Evolutionary conservation across 2,329 filamentous ascomycete genomes (phyloP).

Genomic region (Alternaria sp.): DNA sequence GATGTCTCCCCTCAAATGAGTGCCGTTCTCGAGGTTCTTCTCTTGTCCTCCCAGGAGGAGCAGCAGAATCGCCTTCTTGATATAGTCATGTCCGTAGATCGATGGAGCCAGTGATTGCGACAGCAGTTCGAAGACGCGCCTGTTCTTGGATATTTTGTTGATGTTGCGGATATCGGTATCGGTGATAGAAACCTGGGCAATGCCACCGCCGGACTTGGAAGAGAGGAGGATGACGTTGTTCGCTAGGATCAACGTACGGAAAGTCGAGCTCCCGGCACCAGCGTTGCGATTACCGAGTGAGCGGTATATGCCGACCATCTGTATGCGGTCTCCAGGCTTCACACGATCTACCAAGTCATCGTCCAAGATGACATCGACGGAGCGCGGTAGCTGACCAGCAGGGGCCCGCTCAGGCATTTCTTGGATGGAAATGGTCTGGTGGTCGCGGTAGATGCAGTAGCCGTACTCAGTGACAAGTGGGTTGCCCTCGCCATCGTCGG

Average conservation of each 20-base stretch:
- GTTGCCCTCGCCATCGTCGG: constrained; percentile 91
- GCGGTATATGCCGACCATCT: constrained; percentile 94
- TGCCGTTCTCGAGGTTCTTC: constrained; percentile 98
- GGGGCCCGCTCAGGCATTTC: constrained; percentile 98
- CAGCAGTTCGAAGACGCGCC: constrained; percentile 87
- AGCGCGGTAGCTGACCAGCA: constrained; percentile 90
- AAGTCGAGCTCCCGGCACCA: constrained; percentile 86
- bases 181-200: constrained; percentile 89
- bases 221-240: constrained; percentile 96
- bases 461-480: constrained; percentile 95
- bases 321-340: constrained; percentile 94
- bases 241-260: constrained; percentile 90
- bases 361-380: constrained; percentile 95
- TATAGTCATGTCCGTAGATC: constrained; percentile 95
- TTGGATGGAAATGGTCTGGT: constrained; percentile 97
- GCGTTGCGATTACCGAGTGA: constrained; percentile 95
- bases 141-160: constrained; percentile 95
- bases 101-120: constrained; percentile 94
- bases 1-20: constrained; percentile 96
- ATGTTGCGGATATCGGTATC: constrained; percentile 98
- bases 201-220: constrained; percentile 92
- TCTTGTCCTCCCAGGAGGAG: constrained; percentile 96
- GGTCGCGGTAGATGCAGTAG: constrained; percentile 92
- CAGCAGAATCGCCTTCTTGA: constrained; percentile 95
- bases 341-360: constrained; percentile 94